Evolutionary conservation across 1,284 basidiomycete species (phyloP).

Genomic region (Violaceomyces palustris): DNA sequence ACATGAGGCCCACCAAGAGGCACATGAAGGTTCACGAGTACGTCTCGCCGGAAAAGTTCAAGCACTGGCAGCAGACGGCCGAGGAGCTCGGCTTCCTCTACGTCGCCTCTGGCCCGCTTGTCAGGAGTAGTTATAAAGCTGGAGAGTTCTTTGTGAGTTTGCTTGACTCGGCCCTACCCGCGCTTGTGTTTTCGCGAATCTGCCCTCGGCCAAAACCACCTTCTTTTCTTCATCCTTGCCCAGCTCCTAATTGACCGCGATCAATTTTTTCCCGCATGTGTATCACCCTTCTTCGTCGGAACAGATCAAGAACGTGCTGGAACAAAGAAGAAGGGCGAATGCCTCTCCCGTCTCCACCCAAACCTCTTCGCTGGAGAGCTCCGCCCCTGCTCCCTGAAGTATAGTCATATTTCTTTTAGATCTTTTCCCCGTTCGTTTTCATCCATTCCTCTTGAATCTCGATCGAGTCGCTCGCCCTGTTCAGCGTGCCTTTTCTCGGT

Average conservation of each 20-base stretch:
- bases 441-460: too few relatives aligned
- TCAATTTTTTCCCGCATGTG: too few relatives aligned
- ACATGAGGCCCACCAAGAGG: constrained; percentile 97
- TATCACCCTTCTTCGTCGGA: not conserved
- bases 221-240: not conserved
- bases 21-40: constrained; percentile 99
- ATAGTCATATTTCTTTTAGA: too few relatives aligned
- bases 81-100: constrained; percentile 94
- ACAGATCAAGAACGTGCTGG: constrained; percentile 45
- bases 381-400: too few relatives aligned
- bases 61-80: constrained; percentile 81
- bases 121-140: constrained; percentile 92
- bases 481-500: too few relatives aligned
- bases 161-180: too few relatives aligned
- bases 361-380: too few relatives aligned
- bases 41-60: constrained; percentile 87
- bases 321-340: constrained; percentile 18
- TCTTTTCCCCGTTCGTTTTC: too few relatives aligned
- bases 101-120: constrained; percentile 91
- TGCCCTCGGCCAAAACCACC: too few relatives aligned
- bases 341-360: too few relatives aligned
- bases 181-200: not conserved
- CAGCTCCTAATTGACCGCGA: not conserved
- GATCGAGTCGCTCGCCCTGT: too few relatives aligned
- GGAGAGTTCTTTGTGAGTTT: constrained; percentile 53